Percentiles rank a stretch among this genome's conserved stretches.
Evolutionary conservation across 768 basidiomycete species (phyloP).

Genomic region (Psilocybe cubensis): DNA sequence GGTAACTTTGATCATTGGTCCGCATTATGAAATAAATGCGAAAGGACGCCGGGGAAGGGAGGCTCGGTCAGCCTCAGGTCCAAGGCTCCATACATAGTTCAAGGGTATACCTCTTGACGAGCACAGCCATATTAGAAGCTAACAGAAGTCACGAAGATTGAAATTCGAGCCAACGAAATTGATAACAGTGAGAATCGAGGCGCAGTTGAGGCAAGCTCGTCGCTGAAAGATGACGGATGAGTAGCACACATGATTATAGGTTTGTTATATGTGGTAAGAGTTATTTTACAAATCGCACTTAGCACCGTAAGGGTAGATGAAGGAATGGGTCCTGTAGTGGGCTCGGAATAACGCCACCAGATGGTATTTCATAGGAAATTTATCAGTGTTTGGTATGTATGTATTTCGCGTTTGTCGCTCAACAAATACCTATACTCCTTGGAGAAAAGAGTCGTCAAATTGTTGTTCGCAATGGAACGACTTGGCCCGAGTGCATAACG

Average conservation of each 20-base stretch:
- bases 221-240: not conserved
- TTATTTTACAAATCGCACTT: not conserved
- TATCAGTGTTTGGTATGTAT: not conserved
- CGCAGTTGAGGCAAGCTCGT: no score
- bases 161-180: not conserved
- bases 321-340: not conserved
- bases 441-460: slow-evolving; percentile 4
- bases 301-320: slow-evolving; percentile 20
- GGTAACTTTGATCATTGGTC: not conserved
- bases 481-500: not conserved
- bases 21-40: not conserved
- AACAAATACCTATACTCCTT: not conserved
- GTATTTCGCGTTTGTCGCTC: not conserved
- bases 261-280: not conserved
- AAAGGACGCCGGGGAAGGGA: not conserved
- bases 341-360: not conserved
- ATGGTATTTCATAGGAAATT: not conserved
- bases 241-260: not conserved
- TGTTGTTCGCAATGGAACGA: not conserved
- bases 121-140: not conserved
- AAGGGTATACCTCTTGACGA: not conserved
- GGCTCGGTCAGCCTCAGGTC: not conserved
- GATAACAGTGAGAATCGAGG: no score
- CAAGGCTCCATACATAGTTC: not conserved
- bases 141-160: not conserved